A percentile compares a stretch with the other conserved stretches of the same genome.
Conservation (phyloP, 169 alveolate species). For the Cryptosporidium andersoni region DNA sequence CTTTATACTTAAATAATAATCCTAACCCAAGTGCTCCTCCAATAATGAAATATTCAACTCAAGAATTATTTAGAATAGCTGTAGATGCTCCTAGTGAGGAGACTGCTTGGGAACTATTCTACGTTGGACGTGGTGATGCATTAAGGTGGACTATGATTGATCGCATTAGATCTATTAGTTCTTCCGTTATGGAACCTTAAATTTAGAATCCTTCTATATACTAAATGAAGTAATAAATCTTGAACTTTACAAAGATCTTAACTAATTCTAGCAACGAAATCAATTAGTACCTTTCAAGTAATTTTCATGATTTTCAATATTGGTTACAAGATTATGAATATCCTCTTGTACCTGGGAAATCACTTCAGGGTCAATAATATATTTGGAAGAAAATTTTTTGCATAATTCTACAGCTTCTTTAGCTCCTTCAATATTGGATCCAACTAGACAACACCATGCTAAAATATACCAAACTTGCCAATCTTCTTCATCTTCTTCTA, state of each 20-base stretch:
- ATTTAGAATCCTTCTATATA: not conserved
- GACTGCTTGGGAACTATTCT: conserved; percentile 68
- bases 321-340: conserved; percentile 28
- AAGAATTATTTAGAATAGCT: conserved; percentile 51
- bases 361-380: conserved; percentile 42
- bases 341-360: conserved; percentile 18
- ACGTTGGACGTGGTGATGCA: conserved; percentile 66
- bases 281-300: not conserved
- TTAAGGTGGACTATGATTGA: conserved; percentile 69
- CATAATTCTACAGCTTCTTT: conserved; percentile 21
- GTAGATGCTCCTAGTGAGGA: conserved; percentile 59
- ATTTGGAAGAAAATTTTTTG: conserved; percentile 33
- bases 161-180: conserved; percentile 16
- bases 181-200: conserved; percentile 49
- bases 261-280: not conserved
- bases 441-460: conserved; percentile 52
- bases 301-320: conserved; percentile 6
- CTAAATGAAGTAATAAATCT: not conserved
- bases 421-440: conserved; percentile 12
- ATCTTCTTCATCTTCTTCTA: conserved; percentile 64
- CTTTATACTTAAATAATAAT: conserved; percentile 18
- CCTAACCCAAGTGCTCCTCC: conserved; percentile 66
- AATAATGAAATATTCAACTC: conserved; percentile 45
- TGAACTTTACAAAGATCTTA: not conserved
- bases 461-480: conserved; percentile 70